phyloP scores from a whole-genome alignment of 2,329 filamentous ascomycete species.

The Chrysoporthe puriensis region DNA sequence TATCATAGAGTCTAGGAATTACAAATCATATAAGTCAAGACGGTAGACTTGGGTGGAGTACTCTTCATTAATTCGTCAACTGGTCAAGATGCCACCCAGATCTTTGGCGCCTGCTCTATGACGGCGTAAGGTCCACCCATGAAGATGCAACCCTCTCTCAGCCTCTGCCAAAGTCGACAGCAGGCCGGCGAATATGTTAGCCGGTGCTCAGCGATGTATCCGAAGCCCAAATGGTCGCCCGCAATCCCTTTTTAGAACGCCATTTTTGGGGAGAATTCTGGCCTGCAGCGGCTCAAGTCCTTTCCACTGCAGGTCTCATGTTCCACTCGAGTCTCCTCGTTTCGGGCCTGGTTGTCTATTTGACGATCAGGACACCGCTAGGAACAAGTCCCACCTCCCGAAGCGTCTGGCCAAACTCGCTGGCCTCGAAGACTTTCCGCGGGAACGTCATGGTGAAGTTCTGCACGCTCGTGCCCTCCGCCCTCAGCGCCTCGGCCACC shows the following conservation, averaged over 20 bases:
- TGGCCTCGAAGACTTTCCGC: conserved; percentile 73
- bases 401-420: conserved; percentile 85
- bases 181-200: conserved; percentile 6
- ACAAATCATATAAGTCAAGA: neutral
- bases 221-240: neutral
- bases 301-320: neutral
- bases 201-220: neutral
- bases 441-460: conserved; percentile 89
- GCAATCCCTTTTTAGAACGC: neutral
- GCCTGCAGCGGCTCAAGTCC: neutral
- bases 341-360: conserved; percentile 43
- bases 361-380: conserved; percentile 84
- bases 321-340: neutral
- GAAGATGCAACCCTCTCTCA: neutral
- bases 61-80: conserved; percentile 6
- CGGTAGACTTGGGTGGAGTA: neutral
- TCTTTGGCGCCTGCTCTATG: neutral
- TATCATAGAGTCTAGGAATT: neutral
- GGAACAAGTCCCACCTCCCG: conserved; percentile 91
- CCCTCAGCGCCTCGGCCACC: conserved; percentile 74
- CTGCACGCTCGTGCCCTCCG: conserved; percentile 71
- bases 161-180: neutral
- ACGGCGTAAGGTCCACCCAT: neutral
- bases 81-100: neutral
- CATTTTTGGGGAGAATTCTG: neutral